Evolutionary conservation across 2,329 filamentous ascomycete species (phyloP), one percentile per base, ranked within the genome.

Genomic region (Fusarium acutatum): DNA sequence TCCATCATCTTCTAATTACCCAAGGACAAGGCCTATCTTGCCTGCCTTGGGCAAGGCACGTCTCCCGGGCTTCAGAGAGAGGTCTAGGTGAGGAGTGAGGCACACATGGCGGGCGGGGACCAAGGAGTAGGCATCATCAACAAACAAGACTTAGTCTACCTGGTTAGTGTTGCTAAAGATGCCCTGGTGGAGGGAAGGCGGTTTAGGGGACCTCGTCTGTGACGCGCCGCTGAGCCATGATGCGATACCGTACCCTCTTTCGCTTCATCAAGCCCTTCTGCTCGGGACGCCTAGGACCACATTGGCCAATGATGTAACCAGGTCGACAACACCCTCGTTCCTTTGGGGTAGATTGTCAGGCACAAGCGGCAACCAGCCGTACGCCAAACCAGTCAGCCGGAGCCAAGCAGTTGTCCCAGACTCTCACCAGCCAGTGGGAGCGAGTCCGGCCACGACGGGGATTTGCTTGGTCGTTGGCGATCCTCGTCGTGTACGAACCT

Each of bases 331-430:
- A 54, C 40, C 57, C 56, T 74, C 49, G 54, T 69, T 54, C 37
- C 44, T 75, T 50, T 24, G 50, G 60, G 26, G 63, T 75, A 46
- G 72, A 74, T 75, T 72, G 64, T 73, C 68, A 74, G 72, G 72
- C 41, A 74, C 72, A 34, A 64, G 58, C 60, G 61, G 49, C 53
- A 44, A 72, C 57, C 71, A 64, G 40, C 67, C 57, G 60, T 71
- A 58, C 57, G 70, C 70, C 71, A 73, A 72, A 61, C 71, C 71
- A 73, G 67, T 74, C 52, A 44, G 52, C 58, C 58, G 71, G 71
- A 56, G 67, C 58, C 71, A 61, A 59, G 59, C 50, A 22, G 30
- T 41, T 60, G 44, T 50, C 43, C 67, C 44, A 58, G 24, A 24
- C 28, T 50, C 47, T 32, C 47, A 20, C 47, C 58, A 64, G 59